Evolutionary conservation across 1,284 basidiomycete genomes (phyloP).

Genomic region (Ganoderma sinense): DNA sequence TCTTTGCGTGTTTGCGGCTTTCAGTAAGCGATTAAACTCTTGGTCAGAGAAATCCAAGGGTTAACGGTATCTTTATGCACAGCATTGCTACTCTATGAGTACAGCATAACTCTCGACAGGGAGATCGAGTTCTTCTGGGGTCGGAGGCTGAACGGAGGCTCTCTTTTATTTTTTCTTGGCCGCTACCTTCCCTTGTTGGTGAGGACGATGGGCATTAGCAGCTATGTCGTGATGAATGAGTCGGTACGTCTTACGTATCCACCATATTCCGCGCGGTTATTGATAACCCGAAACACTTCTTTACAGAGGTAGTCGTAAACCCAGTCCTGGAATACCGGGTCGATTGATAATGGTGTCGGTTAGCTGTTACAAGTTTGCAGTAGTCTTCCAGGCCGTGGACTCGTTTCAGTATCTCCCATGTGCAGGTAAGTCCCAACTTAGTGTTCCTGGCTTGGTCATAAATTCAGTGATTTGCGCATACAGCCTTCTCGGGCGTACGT

Average conservation of each 20-base stretch:
- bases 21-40: not conserved
- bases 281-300: not conserved
- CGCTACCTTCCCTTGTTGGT: not conserved
- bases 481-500: not conserved
- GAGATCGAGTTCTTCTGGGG: not conserved
- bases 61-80: not conserved
- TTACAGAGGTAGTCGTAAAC: not conserved
- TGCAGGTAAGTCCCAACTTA: not conserved
- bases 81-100: not conserved
- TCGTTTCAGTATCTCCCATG: not conserved
- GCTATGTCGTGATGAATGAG: not conserved
- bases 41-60: not conserved
- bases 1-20: not conserved
- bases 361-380: not conserved
- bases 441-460: not conserved
- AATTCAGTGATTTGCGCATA: not conserved
- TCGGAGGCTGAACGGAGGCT: not conserved
- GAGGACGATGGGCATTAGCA: not conserved
- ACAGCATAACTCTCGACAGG: not conserved
- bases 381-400: not conserved
- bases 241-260: not conserved
- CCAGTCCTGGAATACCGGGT: too few relatives aligned
- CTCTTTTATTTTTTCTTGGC: not conserved
- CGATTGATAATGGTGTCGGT: not conserved
- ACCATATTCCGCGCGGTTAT: not conserved